Evolutionary conservation across 306 rosid species (phyloP).

Genomic region (Prunus padus): DNA sequence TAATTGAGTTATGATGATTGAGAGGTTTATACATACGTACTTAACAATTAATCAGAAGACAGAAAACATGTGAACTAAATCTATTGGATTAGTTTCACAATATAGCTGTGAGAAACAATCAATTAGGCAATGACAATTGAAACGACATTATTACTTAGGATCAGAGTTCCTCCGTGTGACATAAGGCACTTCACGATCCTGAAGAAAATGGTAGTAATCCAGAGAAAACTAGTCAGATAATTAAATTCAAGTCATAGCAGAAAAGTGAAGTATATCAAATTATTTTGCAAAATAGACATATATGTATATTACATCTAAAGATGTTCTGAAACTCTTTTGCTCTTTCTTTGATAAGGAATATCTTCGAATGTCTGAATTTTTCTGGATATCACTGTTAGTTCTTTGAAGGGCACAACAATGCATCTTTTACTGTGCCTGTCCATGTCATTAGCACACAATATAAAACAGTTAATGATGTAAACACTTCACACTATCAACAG

Average conservation of each 20-base stretch:
- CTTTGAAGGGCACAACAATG: conserved; percentile 51
- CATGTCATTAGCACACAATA: conserved; percentile 20
- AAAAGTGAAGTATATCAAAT: conserved; percentile 15
- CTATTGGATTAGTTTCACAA: neutral
- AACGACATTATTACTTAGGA: conserved; percentile 44
- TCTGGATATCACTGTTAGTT: conserved; percentile 39
- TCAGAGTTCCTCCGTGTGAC: conserved; percentile 44
- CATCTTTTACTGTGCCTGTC: conserved; percentile 63
- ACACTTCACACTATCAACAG: neutral
- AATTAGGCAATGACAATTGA: neutral
- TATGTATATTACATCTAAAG: conserved; percentile 42
- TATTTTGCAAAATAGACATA: conserved; percentile 10
- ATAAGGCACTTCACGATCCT: conserved; percentile 60
- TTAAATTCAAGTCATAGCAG: neutral
- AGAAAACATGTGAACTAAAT: neutral
- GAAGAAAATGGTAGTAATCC: conserved; percentile 33
- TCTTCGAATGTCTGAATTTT: conserved; percentile 45
- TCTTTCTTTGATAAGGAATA: conserved; percentile 38
- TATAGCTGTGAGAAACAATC: conserved; percentile 1
- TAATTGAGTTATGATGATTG: neutral
- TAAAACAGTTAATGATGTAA: neutral
- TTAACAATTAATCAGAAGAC: neutral
- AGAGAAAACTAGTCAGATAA: conserved; percentile 18
- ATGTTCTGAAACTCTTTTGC: conserved; percentile 22
- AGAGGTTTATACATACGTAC: neutral